Evolutionary conservation across 306 rosid genomes (phyloP), one percentile per base, ranked within the genome.

Genomic region (Abrus pulchellus): DNA sequence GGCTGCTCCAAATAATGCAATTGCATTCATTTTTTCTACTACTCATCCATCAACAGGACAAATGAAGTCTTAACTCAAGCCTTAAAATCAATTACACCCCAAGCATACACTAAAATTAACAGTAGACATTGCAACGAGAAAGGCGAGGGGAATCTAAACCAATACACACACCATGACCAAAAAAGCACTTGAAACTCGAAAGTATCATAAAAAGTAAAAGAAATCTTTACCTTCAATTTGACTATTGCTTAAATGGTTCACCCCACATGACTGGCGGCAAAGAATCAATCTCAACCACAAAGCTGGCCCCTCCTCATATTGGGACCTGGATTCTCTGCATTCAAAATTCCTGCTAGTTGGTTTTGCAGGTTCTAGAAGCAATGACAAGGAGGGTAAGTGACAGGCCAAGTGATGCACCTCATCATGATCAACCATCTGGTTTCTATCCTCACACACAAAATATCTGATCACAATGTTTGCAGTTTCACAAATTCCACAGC

Each of bases 281-380:
- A 36, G 40, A 36, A 36, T 2, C 40, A 36, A 36, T 36, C 40
- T 36, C 40, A 36, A 36, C 40, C 40, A 36, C 40, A 20, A 20
- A 20, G 20, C 20, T 20, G 20, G 20, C 20, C 20, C 20, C 20
- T 20, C 20, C 20, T 20, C 20, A 20, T 20, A 20, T 20, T 20
- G 20, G 20, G 20, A 20, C 20, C 20, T 20, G 20, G 20, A 20
- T 20, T 20, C 20, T 20, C 20, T 20, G 20, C 20, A 20, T 20
- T 20, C 20, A 20, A 20, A 20, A 20, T 20, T 20, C 20, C 20
- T 27, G 14, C 33, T 45, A 34, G 11, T 12, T 45, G 48, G 52
- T 34, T 43, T 74, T 67, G 66, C 57, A 89, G 97, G 92, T 68
- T 60, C 45, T 54, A 85, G 87, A 67, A 71, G 84, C 80, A 83